Percentiles rank a stretch among this genome's conserved stretches.
phyloP scores from a whole-genome alignment of 352 stramenopile genomes.

The Pythium myriotylum region DNA sequence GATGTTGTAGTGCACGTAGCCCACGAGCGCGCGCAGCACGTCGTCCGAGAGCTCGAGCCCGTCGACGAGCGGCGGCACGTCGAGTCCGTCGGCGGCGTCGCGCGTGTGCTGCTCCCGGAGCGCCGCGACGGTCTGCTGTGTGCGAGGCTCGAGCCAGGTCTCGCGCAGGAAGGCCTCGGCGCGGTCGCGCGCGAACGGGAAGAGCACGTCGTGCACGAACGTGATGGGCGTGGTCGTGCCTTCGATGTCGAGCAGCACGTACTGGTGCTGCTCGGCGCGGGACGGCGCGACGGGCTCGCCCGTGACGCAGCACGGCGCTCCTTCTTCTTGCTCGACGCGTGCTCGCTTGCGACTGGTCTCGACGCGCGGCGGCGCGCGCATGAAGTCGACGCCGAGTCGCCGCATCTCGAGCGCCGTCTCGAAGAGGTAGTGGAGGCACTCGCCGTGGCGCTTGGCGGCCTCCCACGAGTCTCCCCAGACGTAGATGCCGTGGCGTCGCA shows the following conservation, averaged over 20 bases:
- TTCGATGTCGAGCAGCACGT: slow-evolving; percentile 96
- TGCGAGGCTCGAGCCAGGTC: slow-evolving; percentile 59
- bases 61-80: slow-evolving; percentile 29
- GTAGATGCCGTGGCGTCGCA: slow-evolving; percentile 95
- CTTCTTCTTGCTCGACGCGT: slow-evolving; percentile 14
- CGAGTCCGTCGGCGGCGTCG: slow-evolving; percentile 40
- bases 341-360: slow-evolving; percentile 47
- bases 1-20: slow-evolving; percentile 80
- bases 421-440: slow-evolving; percentile 98
- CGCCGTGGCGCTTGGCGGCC: slow-evolving; percentile 95
- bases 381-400: slow-evolving; percentile 80
- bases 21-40: slow-evolving; percentile 39
- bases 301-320: slow-evolving; percentile 15
- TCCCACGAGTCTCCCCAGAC: slow-evolving; percentile 97
- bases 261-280: slow-evolving; percentile 82
- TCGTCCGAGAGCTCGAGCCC: slow-evolving; percentile 22
- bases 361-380: slow-evolving; percentile 30
- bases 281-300: slow-evolving; percentile 3
- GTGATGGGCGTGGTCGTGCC: slow-evolving; percentile 95
- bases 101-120: slow-evolving; percentile 47
- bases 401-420: slow-evolving; percentile 90
- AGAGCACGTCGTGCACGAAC: slow-evolving; percentile 95
- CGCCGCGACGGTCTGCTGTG: slow-evolving; percentile 50
- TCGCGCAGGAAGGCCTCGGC: slow-evolving; percentile 52
- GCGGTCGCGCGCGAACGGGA: slow-evolving; percentile 88